Conservation (phyloP, 2,329 filamentous ascomycete genomes). For the Rasamsonia emersonii region DNA sequence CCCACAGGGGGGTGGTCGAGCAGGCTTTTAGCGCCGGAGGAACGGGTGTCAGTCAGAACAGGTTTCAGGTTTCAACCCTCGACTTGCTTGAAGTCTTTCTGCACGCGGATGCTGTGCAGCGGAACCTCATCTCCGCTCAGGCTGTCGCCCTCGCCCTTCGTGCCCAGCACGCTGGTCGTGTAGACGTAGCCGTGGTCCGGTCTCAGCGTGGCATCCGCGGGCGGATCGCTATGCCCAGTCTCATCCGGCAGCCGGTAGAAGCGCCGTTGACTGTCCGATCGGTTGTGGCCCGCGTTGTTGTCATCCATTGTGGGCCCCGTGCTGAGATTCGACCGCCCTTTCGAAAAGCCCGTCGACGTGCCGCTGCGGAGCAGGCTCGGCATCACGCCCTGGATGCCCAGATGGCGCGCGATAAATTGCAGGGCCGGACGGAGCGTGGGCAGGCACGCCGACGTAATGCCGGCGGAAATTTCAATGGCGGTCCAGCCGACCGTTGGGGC, state of each 20-base stretch:
- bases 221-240: constrained; percentile 1
- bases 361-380: constrained; percentile 10
- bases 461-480: constrained; percentile 21
- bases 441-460: constrained; percentile 20
- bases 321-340: too few relatives aligned
- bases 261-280: constrained; percentile 9
- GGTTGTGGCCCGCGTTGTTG: constrained; percentile 1
- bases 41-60: too few relatives aligned
- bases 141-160: constrained; percentile 4
- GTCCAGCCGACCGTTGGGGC: constrained; percentile 21
- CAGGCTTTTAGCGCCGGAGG: too few relatives aligned
- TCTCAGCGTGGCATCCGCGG: constrained; percentile 10
- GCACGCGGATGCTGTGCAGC: constrained; percentile 13
- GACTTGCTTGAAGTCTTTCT: constrained; percentile 13
- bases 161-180: constrained; percentile 13
- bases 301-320: constrained; percentile 1
- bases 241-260: constrained; percentile 15
- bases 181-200: constrained; percentile 13
- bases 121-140: constrained; percentile 14
- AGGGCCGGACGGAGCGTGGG: constrained; percentile 19
- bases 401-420: constrained; percentile 11
- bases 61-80: too few relatives aligned
- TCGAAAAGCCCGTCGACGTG: constrained; percentile 2
- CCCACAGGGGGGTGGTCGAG: too few relatives aligned
- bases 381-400: constrained; percentile 12